Evolutionary conservation across 108 stramenopile genomes (phyloP).

Genomic region (Discostella stelligeroides): DNA sequence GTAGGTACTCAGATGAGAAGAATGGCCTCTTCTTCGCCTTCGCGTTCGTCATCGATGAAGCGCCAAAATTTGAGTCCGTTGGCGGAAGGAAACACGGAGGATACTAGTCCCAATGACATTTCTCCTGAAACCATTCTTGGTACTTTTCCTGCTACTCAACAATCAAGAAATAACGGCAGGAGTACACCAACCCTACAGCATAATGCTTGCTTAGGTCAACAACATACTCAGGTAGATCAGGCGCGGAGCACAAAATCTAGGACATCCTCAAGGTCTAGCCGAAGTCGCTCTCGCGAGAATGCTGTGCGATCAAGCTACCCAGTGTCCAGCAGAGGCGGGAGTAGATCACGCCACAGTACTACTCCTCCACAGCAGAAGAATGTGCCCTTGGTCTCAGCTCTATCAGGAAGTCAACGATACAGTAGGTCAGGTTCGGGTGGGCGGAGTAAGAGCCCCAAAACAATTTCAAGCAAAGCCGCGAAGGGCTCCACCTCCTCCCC

Average conservation of each 20-base stretch:
- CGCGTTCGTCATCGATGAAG: neutral
- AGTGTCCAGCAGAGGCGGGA: neutral
- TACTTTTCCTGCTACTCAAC: neutral
- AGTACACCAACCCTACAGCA: neutral
- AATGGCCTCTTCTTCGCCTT: neutral
- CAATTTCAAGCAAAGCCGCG: neutral
- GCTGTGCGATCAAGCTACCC: too few relatives aligned
- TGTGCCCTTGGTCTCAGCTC: neutral
- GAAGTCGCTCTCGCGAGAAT: neutral
- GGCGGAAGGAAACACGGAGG: constrained; percentile 5
- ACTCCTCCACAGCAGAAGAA: neutral
- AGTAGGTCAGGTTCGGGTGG: neutral
- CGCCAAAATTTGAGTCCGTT: constrained; percentile 7
- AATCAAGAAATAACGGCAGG: neutral
- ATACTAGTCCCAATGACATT: neutral
- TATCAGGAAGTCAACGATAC: neutral
- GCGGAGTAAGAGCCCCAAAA: neutral
- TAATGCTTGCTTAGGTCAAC: neutral
- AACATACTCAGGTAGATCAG: neutral
- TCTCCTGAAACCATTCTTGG: neutral
- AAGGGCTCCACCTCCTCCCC: neutral
- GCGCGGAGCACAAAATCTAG: too few relatives aligned
- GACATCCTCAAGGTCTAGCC: neutral
- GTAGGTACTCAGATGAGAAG: too few relatives aligned
- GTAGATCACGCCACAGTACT: neutral